A percentile compares a stretch with the other conserved stretches of the same genome.
phyloP scores from a whole-genome alignment of 257 asterid genomes.

The Solanum infundibuliforme region DNA sequence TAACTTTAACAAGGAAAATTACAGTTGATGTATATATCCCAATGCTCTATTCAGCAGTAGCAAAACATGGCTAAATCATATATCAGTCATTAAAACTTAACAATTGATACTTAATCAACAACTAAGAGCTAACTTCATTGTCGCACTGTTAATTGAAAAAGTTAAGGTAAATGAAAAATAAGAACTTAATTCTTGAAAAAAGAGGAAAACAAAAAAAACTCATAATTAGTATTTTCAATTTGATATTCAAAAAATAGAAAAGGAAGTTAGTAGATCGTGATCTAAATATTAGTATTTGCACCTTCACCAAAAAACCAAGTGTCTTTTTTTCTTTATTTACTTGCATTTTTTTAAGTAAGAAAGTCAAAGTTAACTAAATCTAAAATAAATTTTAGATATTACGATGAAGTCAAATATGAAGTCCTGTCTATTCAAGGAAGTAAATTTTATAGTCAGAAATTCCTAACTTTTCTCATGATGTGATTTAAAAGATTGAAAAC shows the following conservation, averaged over 20 bases:
- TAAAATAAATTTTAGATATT: neutral
- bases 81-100: neutral
- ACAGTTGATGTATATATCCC: neutral
- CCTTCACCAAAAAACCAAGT: neutral
- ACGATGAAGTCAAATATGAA: neutral
- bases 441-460: neutral
- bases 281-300: neutral
- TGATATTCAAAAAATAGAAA: neutral
- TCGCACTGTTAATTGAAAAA: neutral
- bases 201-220: neutral
- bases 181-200: neutral
- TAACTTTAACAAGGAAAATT: slow-evolving; percentile 4
- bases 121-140: neutral
- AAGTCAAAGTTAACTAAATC: neutral
- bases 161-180: neutral
- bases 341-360: neutral
- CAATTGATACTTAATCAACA: neutral
- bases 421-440: neutral
- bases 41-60: neutral
- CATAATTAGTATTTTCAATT: neutral
- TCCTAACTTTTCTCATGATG: neutral
- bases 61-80: neutral
- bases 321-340: neutral
- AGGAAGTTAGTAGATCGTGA: neutral
- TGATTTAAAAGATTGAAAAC: neutral